These are phyloP conservation scores for Wallacemonas sp. DNA, from an alignment of 208 protist species.

Conservation along the genomic window DNA sequence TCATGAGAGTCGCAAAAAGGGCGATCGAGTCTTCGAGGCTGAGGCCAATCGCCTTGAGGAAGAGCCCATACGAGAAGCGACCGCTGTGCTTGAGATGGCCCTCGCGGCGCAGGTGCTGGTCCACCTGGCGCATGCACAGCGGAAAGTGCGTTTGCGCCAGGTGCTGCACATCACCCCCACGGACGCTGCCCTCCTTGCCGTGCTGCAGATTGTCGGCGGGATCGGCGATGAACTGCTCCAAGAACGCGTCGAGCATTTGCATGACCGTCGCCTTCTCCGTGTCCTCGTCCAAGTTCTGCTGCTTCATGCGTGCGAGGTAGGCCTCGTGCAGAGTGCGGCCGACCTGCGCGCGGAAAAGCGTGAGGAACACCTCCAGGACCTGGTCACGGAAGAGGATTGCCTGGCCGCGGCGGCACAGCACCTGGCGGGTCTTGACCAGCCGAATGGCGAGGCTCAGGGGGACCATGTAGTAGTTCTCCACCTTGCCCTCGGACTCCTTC, in stretches of 20 bases:
- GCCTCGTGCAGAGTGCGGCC: slow-evolving; percentile 78
- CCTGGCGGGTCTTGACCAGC: slow-evolving; percentile 69
- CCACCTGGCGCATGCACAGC: slow-evolving; percentile 90
- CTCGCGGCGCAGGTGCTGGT: slow-evolving; percentile 77
- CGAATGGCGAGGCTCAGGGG: slow-evolving; percentile 75
- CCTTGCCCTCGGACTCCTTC: slow-evolving; percentile 35
- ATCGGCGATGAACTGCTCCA: slow-evolving; percentile 81
- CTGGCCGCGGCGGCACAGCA: slow-evolving; percentile 65
- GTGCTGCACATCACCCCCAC: slow-evolving; percentile 70
- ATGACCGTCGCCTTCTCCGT: slow-evolving; percentile 68
- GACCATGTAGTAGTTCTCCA: slow-evolving; percentile 79
- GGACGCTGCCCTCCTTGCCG: slow-evolving; percentile 52
- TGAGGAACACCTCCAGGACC: slow-evolving; percentile 87
- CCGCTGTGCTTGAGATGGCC: slow-evolving; percentile 92
- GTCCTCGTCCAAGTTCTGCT: slow-evolving; percentile 56
- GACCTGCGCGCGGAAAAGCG: slow-evolving; percentile 64
- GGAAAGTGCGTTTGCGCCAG: slow-evolving; percentile 89
- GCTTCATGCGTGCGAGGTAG: slow-evolving; percentile 67
- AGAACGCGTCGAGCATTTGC: slow-evolving; percentile 84
- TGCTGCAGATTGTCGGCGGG: slow-evolving; percentile 58
- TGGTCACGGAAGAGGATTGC: slow-evolving; percentile 81
- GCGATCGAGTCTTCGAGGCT: slow-evolving; percentile 81
- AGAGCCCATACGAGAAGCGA: slow-evolving; percentile 89
- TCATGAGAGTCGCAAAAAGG: slow-evolving; percentile 89
- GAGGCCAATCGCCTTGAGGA: slow-evolving; percentile 91